Conservation (phyloP, 2,329 filamentous ascomycete species). For the Curvularia sp. region DNA sequence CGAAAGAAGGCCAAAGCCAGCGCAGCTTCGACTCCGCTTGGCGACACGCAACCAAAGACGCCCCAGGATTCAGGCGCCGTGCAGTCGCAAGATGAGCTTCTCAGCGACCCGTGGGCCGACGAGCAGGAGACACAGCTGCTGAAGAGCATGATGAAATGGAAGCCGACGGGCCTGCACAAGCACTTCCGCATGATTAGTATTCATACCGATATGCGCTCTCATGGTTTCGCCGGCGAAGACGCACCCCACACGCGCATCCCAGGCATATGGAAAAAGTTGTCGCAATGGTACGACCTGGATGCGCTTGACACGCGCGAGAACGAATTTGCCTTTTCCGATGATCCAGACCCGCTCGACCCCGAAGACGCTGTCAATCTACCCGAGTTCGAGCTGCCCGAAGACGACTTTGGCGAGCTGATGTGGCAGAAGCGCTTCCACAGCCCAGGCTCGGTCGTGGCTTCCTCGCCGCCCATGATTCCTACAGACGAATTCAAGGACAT, state of each 20-base stretch:
- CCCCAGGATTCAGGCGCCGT: conserved; percentile 47
- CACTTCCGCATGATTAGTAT: conserved; percentile 61
- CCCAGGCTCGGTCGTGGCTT: conserved; percentile 34
- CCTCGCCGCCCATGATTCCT: conserved; percentile 42
- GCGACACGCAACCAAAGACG: conserved; percentile 51
- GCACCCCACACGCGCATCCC: conserved; percentile 84
- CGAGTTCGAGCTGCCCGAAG: conserved; percentile 54
- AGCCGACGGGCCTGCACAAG: conserved; percentile 79
- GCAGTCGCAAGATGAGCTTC: conserved; percentile 63
- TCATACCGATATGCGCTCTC: conserved; percentile 46
- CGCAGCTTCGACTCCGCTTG: conserved; percentile 63
- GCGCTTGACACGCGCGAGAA: conserved; percentile 84
- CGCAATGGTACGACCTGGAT: conserved; percentile 82
- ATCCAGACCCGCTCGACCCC: conserved; percentile 59
- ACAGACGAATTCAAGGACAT: conserved; percentile 43
- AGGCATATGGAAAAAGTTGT: conserved; percentile 89
- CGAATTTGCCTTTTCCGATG: conserved; percentile 61
- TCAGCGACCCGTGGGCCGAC: conserved; percentile 86
- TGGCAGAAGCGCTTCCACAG: conserved; percentile 52
- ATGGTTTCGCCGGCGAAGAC: conserved; percentile 73
- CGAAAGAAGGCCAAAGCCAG: conserved; percentile 70
- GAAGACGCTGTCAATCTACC: conserved; percentile 42
- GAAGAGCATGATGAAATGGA: conserved; percentile 92
- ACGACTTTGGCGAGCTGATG: conserved; percentile 54
- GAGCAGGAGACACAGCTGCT: conserved; percentile 93